Conservation (phyloP, 106 monocot species). For the Vanilla planifolia region DNA sequence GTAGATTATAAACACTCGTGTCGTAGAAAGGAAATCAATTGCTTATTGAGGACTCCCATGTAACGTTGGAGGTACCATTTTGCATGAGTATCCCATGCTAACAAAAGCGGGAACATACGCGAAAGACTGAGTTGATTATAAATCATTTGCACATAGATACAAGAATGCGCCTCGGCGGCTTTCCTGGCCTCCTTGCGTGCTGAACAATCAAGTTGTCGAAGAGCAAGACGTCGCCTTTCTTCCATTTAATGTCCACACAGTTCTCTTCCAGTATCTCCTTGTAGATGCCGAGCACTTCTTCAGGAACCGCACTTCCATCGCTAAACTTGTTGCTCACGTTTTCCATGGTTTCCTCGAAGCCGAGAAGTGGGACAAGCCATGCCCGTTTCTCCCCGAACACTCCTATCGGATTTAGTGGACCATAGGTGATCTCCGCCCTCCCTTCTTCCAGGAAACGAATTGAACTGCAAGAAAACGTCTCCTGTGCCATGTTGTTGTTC, state of each 20-base stretch:
- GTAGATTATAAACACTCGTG: too few species aligned
- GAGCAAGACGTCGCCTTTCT: conserved; percentile 20
- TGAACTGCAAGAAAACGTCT: background rate
- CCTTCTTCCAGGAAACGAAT: background rate
- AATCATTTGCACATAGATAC: conserved; percentile 8
- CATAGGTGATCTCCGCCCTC: background rate
- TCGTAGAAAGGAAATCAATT: too few species aligned
- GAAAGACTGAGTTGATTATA: too few species aligned
- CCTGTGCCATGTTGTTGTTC: background rate
- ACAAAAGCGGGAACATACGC: too few species aligned
- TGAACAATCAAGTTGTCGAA: conserved; percentile 23
- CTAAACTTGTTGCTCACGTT: background rate
- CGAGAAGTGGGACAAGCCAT: background rate
- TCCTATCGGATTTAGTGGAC: background rate
- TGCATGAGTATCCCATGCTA: too few species aligned
- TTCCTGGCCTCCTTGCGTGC: conserved; percentile 15
- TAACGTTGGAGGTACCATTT: too few species aligned
- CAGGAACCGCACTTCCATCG: conserved; percentile 7
- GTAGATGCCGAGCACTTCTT: background rate
- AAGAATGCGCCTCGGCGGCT: conserved; percentile 8
- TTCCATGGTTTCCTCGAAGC: background rate
- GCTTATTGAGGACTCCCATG: too few species aligned
- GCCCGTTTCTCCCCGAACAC: background rate
- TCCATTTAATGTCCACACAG: conserved; percentile 16
- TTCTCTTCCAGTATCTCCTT: conserved; percentile 8